phyloP scores from a whole-genome alignment of 768 basidiomycete species.

The Trametes cubensis region DNA sequence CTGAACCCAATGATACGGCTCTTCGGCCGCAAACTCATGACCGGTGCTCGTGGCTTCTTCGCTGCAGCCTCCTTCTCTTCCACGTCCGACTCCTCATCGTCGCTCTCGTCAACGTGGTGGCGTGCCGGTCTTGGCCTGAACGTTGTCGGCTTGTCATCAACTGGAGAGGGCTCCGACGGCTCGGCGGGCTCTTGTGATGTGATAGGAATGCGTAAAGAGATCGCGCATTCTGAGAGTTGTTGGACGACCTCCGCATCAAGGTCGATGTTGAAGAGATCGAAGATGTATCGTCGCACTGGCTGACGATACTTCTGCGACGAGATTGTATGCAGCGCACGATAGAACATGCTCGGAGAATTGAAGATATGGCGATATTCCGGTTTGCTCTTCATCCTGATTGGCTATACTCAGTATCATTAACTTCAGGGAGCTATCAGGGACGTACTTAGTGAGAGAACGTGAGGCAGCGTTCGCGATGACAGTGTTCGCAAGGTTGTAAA shows the following conservation, averaged over 20 bases:
- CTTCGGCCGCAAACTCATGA: slow-evolving; percentile 59
- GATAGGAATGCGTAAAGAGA: slow-evolving; percentile 39
- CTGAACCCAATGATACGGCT: slow-evolving; percentile 63
- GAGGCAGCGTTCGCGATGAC: slow-evolving; percentile 96
- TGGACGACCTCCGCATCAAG: slow-evolving; percentile 64
- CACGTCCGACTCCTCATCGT: slow-evolving; percentile 55
- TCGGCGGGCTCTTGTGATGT: slow-evolving; percentile 41
- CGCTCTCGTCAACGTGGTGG: slow-evolving; percentile 53
- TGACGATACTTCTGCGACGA: slow-evolving; percentile 89
- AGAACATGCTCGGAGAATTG: slow-evolving; percentile 75
- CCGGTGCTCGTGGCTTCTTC: slow-evolving; percentile 52
- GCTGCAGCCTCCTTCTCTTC: slow-evolving; percentile 47
- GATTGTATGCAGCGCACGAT: slow-evolving; percentile 83
- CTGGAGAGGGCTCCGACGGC: slow-evolving; percentile 47
- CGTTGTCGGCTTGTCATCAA: not conserved
- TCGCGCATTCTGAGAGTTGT: slow-evolving; percentile 54
- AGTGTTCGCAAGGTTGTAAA: slow-evolving; percentile 93
- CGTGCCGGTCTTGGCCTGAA: slow-evolving; percentile 10
- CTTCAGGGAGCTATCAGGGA: slow-evolving; percentile 10
- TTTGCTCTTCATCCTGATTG: slow-evolving; percentile 72
- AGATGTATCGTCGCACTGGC: slow-evolving; percentile 88
- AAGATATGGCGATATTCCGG: slow-evolving; percentile 78
- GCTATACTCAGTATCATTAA: slow-evolving; percentile 11
- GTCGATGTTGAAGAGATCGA: slow-evolving; percentile 90
- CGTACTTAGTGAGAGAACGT: slow-evolving; percentile 80